These are phyloP conservation scores for Cyberlindnera lachancei DNA, from an alignment of 805 yeast species.

Conservation along the genomic window DNA sequence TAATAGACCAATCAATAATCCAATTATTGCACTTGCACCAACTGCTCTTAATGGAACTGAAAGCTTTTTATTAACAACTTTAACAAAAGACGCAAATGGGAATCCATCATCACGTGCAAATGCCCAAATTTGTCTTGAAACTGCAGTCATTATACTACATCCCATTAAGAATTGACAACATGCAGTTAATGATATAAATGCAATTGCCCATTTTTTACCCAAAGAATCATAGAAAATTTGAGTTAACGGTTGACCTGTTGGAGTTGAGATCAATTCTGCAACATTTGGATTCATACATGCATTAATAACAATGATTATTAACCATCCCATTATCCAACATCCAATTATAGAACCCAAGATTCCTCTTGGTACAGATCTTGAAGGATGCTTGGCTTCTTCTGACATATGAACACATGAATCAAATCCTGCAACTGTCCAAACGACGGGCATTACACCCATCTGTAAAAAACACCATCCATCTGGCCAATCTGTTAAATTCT, in stretches of 20 bases:
- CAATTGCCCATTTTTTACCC: conserved; percentile 59
- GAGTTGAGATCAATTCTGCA: conserved; percentile 25
- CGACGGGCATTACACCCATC: conserved; percentile 51
- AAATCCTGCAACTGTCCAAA: conserved; percentile 70
- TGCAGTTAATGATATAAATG: conserved; percentile 51
- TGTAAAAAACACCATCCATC: conserved; percentile 46
- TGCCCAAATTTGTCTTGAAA: conserved; percentile 68
- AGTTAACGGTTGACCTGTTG: conserved; percentile 55
- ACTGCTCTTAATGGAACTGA: conserved; percentile 60
- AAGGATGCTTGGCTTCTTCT: conserved; percentile 59
- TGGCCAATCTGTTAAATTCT: conserved; percentile 45
- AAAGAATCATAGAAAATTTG: conserved; percentile 53
- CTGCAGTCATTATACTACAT: conserved; percentile 51
- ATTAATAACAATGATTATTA: conserved; percentile 42
- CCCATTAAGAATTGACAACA: conserved; percentile 63
- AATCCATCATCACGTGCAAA: conserved; percentile 72
- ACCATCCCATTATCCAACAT: conserved; percentile 53
- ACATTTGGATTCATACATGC: conserved; percentile 41
- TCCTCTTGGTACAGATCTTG: conserved; percentile 57
- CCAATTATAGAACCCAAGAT: conserved; percentile 48
- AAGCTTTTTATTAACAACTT: conserved; percentile 44
- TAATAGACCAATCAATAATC: conserved; percentile 46
- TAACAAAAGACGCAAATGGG: conserved; percentile 45
- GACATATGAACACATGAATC: conserved; percentile 68
- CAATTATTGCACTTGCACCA: conserved; percentile 39